Evolutionary conservation across 1,284 basidiomycete genomes (phyloP).

Genomic region (Cronartium ribicola): DNA sequence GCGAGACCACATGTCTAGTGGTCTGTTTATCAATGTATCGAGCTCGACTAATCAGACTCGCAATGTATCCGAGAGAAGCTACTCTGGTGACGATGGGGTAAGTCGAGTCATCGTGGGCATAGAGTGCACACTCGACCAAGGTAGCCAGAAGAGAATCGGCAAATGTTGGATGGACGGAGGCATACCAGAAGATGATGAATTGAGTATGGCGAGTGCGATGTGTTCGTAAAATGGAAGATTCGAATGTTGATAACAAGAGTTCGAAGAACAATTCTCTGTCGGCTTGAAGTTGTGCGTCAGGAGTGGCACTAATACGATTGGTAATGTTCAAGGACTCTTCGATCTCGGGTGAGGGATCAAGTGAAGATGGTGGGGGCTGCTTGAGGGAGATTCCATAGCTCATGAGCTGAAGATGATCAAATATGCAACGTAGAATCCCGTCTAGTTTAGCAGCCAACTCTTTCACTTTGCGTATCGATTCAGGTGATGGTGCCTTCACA

Average conservation of each 20-base stretch:
- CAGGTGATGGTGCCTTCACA: slow-evolving; percentile 49
- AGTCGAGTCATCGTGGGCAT: slow-evolving; percentile 55
- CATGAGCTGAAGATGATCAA: slow-evolving; percentile 68
- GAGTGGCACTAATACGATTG: neutral
- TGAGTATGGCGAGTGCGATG: slow-evolving; percentile 97
- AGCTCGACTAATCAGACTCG: slow-evolving; percentile 85
- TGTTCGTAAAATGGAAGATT: slow-evolving; percentile 85
- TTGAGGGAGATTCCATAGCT: slow-evolving; percentile 43
- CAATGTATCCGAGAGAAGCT: slow-evolving; percentile 86
- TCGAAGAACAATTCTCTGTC: slow-evolving; percentile 59
- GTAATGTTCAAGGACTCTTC: slow-evolving; percentile 18
- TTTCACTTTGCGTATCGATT: slow-evolving; percentile 65
- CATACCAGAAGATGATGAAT: slow-evolving; percentile 92
- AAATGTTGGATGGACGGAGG: slow-evolving; percentile 81
- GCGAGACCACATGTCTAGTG: slow-evolving; percentile 69
- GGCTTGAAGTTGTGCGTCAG: slow-evolving; percentile 39
- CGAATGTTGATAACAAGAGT: slow-evolving; percentile 83
- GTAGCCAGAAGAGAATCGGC: slow-evolving; percentile 89
- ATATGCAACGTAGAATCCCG: slow-evolving; percentile 74
- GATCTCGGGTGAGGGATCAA: slow-evolving; percentile 45
- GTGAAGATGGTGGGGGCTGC: slow-evolving; percentile 46
- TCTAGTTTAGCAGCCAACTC: slow-evolving; percentile 88
- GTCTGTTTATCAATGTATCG: slow-evolving; percentile 73
- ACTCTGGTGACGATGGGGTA: slow-evolving; percentile 71
- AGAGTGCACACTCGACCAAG: slow-evolving; percentile 79